phyloP scores from a whole-genome alignment of 2,329 filamentous ascomycete species.

The Xylaria sp. region DNA sequence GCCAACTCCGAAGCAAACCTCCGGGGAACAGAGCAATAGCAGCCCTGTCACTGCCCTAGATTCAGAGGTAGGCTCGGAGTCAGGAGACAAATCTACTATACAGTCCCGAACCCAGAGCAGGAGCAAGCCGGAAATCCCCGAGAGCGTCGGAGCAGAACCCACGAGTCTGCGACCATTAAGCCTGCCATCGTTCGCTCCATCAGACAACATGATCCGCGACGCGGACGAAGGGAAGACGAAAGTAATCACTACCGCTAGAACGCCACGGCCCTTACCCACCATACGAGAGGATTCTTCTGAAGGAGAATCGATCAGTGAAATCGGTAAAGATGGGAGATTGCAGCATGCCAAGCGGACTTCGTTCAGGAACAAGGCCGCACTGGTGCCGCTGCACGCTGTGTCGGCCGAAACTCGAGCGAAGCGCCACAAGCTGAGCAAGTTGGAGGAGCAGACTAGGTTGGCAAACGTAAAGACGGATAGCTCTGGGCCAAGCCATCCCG shows the following conservation, averaged over 20 bases:
- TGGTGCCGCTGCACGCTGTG: no score
- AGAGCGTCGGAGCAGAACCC: slow-evolving; percentile 12
- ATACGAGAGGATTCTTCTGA: no score
- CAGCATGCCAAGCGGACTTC: no score
- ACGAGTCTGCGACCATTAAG: slow-evolving; percentile 39
- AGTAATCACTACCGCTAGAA: neutral
- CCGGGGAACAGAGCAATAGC: neutral
- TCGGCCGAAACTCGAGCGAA: slow-evolving; percentile 23
- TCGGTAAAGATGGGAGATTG: no score
- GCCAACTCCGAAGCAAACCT: neutral
- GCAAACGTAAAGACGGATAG: neutral
- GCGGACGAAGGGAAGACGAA: slow-evolving; percentile 8
- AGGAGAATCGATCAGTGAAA: no score
- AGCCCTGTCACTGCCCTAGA: neutral
- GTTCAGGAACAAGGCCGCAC: no score
- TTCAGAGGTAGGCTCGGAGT: neutral
- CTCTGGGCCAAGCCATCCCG: neutral
- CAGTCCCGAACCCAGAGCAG: neutral
- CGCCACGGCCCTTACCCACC: no score
- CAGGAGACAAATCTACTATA: neutral
- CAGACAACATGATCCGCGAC: slow-evolving; percentile 26
- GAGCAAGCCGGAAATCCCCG: slow-evolving; percentile 20
- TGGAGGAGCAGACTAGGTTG: slow-evolving; percentile 29
- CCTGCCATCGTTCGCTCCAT: slow-evolving; percentile 27
- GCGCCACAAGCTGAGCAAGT: slow-evolving; percentile 28